Evolutionary conservation across 768 basidiomycete genomes (phyloP).

Genomic region (Russula abietina): DNA sequence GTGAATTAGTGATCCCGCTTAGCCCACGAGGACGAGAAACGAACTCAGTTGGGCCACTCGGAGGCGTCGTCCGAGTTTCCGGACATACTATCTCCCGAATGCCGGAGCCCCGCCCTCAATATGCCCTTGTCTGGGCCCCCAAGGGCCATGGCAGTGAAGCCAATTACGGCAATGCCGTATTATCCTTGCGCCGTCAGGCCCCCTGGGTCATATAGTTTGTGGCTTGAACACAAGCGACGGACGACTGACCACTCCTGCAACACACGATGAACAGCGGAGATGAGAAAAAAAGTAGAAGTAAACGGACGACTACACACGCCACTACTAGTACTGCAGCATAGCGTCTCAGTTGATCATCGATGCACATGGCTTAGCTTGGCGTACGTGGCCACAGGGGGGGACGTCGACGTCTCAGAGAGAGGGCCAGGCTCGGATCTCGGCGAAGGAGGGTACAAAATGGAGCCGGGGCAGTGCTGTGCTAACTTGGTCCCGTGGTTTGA

Average conservation of each 20-base stretch:
- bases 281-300: background rate
- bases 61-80: background rate
- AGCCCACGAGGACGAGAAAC: background rate
- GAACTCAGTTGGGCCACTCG: slow-evolving; percentile 3
- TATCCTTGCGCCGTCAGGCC: background rate
- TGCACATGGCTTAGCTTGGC: too few relatives aligned
- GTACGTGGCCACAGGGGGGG: too few relatives aligned
- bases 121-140: background rate
- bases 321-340: too few relatives aligned
- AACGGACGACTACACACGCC: background rate
- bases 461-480: too few relatives aligned
- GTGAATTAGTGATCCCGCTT: too few relatives aligned
- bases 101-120: background rate
- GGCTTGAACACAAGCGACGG: background rate
- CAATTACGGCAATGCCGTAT: background rate
- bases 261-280: too few relatives aligned
- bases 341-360: background rate
- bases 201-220: background rate
- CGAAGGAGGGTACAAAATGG: background rate
- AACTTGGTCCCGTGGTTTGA: too few relatives aligned
- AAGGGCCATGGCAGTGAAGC: too few relatives aligned
- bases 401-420: too few relatives aligned
- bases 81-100: background rate
- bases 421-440: too few relatives aligned
- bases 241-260: background rate